phyloP scores from a whole-genome alignment of 2,329 filamentous ascomycete genomes.

The Hypoxylon sp. region DNA sequence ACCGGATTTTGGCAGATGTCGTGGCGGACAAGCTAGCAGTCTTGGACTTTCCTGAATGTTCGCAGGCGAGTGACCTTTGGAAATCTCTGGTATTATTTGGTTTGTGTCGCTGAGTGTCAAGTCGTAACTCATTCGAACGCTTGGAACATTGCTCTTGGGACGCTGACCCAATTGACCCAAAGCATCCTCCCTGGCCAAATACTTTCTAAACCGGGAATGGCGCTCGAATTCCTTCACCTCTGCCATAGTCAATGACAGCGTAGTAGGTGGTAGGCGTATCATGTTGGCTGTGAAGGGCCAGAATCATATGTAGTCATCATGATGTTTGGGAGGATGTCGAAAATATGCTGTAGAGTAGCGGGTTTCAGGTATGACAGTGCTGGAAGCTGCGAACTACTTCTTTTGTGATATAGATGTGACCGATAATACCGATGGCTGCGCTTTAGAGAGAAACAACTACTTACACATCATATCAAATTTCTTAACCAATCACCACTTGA shows the following conservation, averaged over 20 bases:
- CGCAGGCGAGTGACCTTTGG: slow-evolving; percentile 23
- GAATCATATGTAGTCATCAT: background rate
- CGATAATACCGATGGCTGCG: background rate
- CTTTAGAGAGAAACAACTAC: background rate
- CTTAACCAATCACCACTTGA: too few relatives aligned
- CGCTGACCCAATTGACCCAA: slow-evolving; percentile 39
- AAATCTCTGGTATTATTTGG: slow-evolving; percentile 20
- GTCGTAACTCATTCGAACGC: slow-evolving; percentile 27
- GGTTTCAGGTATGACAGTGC: background rate
- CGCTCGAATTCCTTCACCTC: slow-evolving; percentile 57
- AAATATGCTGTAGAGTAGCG: background rate
- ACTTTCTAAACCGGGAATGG: slow-evolving; percentile 51
- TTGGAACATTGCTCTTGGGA: slow-evolving; percentile 18
- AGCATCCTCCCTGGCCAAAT: slow-evolving; percentile 48
- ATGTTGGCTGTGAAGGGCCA: slow-evolving; percentile 46
- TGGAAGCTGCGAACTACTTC: background rate
- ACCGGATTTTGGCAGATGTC: slow-evolving; percentile 29
- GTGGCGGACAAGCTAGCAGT: slow-evolving; percentile 34
- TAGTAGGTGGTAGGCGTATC: slow-evolving; percentile 57
- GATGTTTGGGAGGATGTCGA: background rate
- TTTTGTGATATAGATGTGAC: background rate
- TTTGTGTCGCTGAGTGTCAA: slow-evolving; percentile 22
- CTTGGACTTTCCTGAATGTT: slow-evolving; percentile 34
- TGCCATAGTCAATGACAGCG: slow-evolving; percentile 54
- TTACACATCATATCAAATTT: too few relatives aligned